A percentile compares a stretch with the other conserved stretches of the same genome.
Evolutionary conservation across 345 rosid species (phyloP).

Genomic region (Gossypium arboreum): DNA sequence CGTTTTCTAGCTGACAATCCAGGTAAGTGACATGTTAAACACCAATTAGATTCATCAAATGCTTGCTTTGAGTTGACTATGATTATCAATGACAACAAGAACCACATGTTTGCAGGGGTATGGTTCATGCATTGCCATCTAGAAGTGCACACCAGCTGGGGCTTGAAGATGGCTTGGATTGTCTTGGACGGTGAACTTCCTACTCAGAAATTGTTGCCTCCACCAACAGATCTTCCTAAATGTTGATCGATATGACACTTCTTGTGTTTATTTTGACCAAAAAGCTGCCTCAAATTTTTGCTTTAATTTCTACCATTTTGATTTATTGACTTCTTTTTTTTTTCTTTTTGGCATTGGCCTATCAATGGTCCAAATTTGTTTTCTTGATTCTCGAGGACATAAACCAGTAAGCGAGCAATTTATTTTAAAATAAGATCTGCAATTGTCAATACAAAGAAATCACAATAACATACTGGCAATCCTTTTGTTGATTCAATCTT

Average conservation of each 20-base stretch:
- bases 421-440: not conserved
- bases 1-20: slow-evolving; percentile 69
- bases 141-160: slow-evolving; percentile 77
- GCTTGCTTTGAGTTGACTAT: not conserved
- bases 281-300: not conserved
- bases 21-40: slow-evolving; percentile 34
- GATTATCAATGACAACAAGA: not conserved
- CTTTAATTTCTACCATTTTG: not conserved
- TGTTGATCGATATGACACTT: slow-evolving; percentile 30
- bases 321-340: not conserved
- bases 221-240: slow-evolving; percentile 64
- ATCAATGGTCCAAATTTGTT: not conserved
- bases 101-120: slow-evolving; percentile 31
- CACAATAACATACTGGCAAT: too few relatives aligned
- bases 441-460: too few relatives aligned
- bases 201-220: slow-evolving; percentile 60
- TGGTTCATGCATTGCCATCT: slow-evolving; percentile 82
- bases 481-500: too few relatives aligned
- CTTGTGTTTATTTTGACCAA: not conserved
- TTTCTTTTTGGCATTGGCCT: slow-evolving; percentile 8
- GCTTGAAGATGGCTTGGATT: slow-evolving; percentile 68
- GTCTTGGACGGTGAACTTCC: slow-evolving; percentile 65
- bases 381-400: not conserved
- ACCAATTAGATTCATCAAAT: not conserved
- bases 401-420: not conserved